A percentile compares a stretch with the other conserved stretches of the same genome.
Conservation (phyloP, 2,329 filamentous ascomycete species). For the Penicillium crustosum region DNA sequence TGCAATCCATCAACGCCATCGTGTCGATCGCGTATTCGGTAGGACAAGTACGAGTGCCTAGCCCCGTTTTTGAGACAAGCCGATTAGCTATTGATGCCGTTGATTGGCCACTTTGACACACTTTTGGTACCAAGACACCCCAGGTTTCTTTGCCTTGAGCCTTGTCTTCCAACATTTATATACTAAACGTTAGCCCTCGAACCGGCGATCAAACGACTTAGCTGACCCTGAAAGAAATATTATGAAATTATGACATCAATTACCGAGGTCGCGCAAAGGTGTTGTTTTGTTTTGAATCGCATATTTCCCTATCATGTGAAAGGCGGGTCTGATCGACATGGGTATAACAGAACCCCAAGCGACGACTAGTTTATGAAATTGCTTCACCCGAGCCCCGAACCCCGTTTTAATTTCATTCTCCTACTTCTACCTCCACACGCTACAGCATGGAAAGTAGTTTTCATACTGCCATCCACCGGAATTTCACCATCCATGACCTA, state of each 20-base stretch:
- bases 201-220: background rate
- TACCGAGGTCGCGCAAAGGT: background rate
- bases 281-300: background rate
- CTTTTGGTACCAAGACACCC: background rate
- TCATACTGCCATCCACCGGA: background rate
- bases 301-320: conserved; percentile 2
- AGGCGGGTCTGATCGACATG: conserved; percentile 8
- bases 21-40: no score
- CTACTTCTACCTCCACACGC: background rate
- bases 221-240: background rate
- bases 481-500: background rate
- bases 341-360: background rate
- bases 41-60: no score
- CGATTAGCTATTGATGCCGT: no score
- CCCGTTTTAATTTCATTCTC: background rate
- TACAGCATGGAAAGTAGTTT: background rate
- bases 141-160: no score
- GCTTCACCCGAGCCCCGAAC: background rate
- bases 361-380: background rate
- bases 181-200: background rate
- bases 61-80: no score
- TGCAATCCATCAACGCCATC: no score
- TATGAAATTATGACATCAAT: background rate
- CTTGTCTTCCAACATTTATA: background rate
- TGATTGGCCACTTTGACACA: no score